Evolutionary conservation across 208 protist species (phyloP).

Genomic region (Trypanosoma scelopori): DNA sequence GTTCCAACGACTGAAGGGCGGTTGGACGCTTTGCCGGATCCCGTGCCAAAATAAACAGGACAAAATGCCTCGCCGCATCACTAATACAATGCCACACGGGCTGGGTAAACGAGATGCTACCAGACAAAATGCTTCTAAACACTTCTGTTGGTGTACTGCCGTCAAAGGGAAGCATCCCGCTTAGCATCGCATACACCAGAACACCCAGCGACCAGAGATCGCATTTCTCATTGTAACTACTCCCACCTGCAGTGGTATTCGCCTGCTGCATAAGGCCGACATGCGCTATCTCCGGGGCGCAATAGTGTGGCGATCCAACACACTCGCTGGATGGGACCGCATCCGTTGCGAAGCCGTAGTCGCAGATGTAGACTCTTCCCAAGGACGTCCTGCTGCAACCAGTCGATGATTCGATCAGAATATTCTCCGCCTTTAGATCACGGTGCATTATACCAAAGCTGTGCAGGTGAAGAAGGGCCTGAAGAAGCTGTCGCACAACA

Average conservation of each 20-base stretch:
- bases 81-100: conserved; percentile 33
- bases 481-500: conserved; percentile 95
- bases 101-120: conserved; percentile 71
- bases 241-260: no score
- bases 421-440: conserved; percentile 99
- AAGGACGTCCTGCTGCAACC: no score
- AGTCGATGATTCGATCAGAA: no score
- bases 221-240: conserved; percentile 89
- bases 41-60: conserved; percentile 45
- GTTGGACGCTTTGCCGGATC: conserved; percentile 64
- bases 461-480: conserved; percentile 93
- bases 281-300: conserved; percentile 76
- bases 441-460: conserved; percentile 98
- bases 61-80: conserved; percentile 50
- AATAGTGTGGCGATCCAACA: conserved; percentile 85
- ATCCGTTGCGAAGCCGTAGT: conserved; percentile 97
- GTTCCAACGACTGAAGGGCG: conserved; percentile 54
- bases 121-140: conserved; percentile 61
- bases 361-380: conserved; percentile 97
- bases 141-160: conserved; percentile 55
- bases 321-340: conserved; percentile 48
- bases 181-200: conserved; percentile 79
- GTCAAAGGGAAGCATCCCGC: conserved; percentile 80
- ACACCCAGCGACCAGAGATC: conserved; percentile 92
- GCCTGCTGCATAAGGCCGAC: conserved; percentile 54